Percentiles rank a stretch among this genome's conserved stretches.
Conservation (phyloP, 225 moss, liverwort and hornwort genomes). For the Neckera pumila region DNA sequence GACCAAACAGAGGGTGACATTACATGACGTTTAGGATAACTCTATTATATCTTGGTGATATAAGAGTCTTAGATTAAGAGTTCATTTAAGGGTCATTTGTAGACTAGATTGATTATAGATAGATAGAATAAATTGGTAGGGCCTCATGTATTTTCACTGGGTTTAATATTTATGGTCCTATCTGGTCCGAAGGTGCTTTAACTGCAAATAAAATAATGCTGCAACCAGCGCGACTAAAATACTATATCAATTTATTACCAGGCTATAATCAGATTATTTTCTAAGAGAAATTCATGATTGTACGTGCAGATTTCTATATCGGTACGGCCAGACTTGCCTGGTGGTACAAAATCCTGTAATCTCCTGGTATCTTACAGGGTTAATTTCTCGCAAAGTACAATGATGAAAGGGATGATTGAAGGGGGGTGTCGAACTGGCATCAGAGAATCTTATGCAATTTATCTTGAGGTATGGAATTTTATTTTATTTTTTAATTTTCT, state of each 20-base stretch:
- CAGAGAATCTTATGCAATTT: neutral
- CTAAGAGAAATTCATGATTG: neutral
- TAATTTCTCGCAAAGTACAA: neutral
- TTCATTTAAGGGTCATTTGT: neutral
- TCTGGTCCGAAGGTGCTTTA: neutral
- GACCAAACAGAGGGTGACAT: neutral
- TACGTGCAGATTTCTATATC: constrained; percentile 38
- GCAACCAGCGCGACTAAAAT: neutral
- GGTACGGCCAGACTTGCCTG: neutral
- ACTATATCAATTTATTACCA: neutral
- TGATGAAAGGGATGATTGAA: constrained; percentile 10
- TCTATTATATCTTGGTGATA: neutral
- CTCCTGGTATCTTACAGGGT: constrained; percentile 1
- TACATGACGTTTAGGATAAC: neutral
- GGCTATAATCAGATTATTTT: neutral
- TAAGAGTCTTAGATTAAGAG: neutral
- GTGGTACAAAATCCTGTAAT: neutral
- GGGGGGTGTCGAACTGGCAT: neutral
- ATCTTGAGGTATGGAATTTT: constrained; percentile 5
- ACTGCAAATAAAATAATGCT: neutral
- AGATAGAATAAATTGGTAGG: too few relatives aligned
- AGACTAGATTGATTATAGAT: neutral
- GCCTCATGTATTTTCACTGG: neutral
- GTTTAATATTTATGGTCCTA: neutral
- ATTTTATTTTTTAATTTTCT: neutral